Evolutionary conservation across 164 flowering plant genomes (phyloP), one percentile per base, ranked within the genome.

Genomic region (Chimonanthus praecox): DNA sequence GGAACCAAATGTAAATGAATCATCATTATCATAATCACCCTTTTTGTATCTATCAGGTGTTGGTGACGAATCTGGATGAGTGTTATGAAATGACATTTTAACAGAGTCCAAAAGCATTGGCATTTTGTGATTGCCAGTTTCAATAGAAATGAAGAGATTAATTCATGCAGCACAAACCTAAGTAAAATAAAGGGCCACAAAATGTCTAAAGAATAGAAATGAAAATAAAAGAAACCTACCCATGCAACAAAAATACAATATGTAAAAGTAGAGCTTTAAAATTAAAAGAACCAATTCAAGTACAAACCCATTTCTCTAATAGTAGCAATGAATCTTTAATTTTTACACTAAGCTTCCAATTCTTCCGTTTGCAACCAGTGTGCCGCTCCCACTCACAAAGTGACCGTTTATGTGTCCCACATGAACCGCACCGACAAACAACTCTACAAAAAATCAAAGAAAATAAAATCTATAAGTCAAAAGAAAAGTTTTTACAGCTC

Each of bases 361-460:
- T 92, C 80, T 83, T 93, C 49, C 79, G 76, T 77, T 85, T 93
- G 51, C 91, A 92, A 80, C 98, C 98, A 6, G 98, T 90, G 79
- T 96, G 99, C 44, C 89, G 74, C 72, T 94, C 98, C 98, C 99
- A 96, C 46, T 92, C 97, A 86, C 91, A 84, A 68, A 94, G 95
- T 50, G 88, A 82, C 78, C 83, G 88, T 81, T 91, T 94, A 73
- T 87, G 86, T 44, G 83, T 61, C 54, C 94, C 97, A 83, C 99
- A 96, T 10, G 67, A 82, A 47, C 98, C 92, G 78, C 99, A 96
- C 75, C 85, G 87, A 81, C 99, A 96, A 18, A 89, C 84, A 82
- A 96, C 97, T 80, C 98, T 96, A 86, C 72, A 73, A 80, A n/a
- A 77, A 45, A 47, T 33, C 49, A 73, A 11, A 49, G 49, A 48